phyloP scores from a whole-genome alignment of 768 basidiomycete species.

The Pleurotus salmoneostramineus region DNA sequence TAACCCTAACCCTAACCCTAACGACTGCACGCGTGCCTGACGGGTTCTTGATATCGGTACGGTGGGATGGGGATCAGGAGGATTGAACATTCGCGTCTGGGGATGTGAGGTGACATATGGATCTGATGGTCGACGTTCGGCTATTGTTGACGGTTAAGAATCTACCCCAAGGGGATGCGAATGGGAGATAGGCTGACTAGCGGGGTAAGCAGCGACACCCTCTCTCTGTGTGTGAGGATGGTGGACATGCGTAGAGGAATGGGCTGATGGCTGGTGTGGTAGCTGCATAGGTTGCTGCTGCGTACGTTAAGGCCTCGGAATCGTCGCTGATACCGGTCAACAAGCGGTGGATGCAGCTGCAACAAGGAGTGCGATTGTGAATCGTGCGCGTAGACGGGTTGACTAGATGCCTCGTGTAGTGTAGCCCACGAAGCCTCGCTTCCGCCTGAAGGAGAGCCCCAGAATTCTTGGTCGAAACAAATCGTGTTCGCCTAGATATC shows the following conservation, averaged over 20 bases:
- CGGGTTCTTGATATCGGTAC: background rate
- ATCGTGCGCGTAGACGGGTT: slow-evolving; percentile 4
- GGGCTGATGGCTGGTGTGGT: background rate
- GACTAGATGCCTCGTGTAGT: background rate
- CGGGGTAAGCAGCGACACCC: background rate
- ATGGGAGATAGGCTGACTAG: background rate
- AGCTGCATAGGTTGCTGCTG: background rate
- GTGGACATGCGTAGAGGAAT: slow-evolving; percentile 12
- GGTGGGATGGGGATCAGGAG: background rate
- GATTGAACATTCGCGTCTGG: background rate
- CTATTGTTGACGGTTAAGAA: background rate
- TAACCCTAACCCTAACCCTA: too few relatives aligned
- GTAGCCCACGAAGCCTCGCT: slow-evolving; percentile 1
- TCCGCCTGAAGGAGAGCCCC: slow-evolving; percentile 8
- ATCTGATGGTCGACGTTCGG: slow-evolving; percentile 1
- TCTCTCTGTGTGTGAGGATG: background rate
- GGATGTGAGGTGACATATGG: background rate
- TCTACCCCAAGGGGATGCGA: background rate
- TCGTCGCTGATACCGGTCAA: too few relatives aligned
- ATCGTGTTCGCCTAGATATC: slow-evolving; percentile 63
- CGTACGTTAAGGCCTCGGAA: slow-evolving; percentile 6
- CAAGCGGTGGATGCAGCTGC: background rate
- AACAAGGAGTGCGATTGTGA: background rate
- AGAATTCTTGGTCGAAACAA: slow-evolving; percentile 45
- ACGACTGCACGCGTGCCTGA: background rate